Evolutionary conservation across 148 eudicot genomes (phyloP), one percentile per base, ranked within the genome.

Genomic region (Silene uniflora): DNA sequence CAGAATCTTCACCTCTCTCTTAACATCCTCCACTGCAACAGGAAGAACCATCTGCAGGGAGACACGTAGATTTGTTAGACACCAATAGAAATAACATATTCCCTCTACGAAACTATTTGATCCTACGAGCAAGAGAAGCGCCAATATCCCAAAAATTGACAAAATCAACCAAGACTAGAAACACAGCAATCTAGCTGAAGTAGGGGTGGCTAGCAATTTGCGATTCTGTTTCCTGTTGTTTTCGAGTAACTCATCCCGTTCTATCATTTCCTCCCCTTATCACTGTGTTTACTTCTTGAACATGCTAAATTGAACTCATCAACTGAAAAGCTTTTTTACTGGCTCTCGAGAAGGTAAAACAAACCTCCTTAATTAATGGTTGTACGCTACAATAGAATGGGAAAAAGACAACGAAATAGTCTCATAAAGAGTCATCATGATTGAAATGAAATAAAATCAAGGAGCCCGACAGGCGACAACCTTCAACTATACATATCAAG

Each of bases 1-100:
- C 79, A 94, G 84, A 77, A 94, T 94, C 84, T 91, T 90, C 44
- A 94, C 98, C 88, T 94, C 98, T 77, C 98, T 90, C 79, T 91
- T 91, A 63, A 94, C 98, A 87, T 94, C 98, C 85, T 92, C 98
- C 59, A 92, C 98, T 3, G 97, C 87, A 77, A 90, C 84, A 17
- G 97, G 96, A 76, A 89, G 97, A 79, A 90, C 81, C 98, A 94
- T 94, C 98, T 94, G 90, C 77, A 77, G 69, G 23, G 21, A 81
- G 75, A 80, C 64, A 71, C 72, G 71, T 23, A 22, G 56, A 74
- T 7, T 69, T 13, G 14, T 81, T 62, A 46, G 44, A 75, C n/a
- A 47, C 44, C 70, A 49, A 46, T 22, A 32, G 24, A 68, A 1
- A 47, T 1, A 35, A 7, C 29, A 62, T 62, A 6, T n/a, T 24